These are phyloP conservation scores for Fusarium lyarnte DNA, from an alignment of 2,329 filamentous ascomycete genomes.

Conservation along the genomic window DNA sequence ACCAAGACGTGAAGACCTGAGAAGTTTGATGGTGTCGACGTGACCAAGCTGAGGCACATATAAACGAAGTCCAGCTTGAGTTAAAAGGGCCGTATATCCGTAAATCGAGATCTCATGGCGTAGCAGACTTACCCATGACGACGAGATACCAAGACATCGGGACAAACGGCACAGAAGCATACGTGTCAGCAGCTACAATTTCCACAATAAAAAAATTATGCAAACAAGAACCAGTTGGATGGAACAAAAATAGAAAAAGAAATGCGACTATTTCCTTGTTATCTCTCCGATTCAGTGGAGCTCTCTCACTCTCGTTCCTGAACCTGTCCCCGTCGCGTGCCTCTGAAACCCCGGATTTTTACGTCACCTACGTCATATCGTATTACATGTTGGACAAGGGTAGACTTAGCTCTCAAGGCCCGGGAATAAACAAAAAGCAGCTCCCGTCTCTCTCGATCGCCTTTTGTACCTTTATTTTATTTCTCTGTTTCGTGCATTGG, in stretches of 20 bases:
- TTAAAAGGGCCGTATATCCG: neutral
- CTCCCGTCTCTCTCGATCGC: neutral
- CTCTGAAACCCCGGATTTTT: constrained; percentile 24
- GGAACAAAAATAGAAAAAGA: constrained; percentile 9
- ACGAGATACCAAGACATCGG: constrained; percentile 16
- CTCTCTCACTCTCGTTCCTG: constrained; percentile 1
- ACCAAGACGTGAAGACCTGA: neutral
- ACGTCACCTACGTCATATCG: constrained; percentile 30
- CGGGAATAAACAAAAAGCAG: constrained; percentile 17
- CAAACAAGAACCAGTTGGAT: neutral
- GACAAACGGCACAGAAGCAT: constrained; percentile 2
- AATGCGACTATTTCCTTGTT: constrained; percentile 21
- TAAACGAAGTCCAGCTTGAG: neutral
- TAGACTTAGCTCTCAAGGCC: neutral
- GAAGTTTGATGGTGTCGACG: neutral
- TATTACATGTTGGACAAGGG: constrained; percentile 3
- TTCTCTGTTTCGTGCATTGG: too few species aligned
- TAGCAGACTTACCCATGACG: constrained; percentile 13
- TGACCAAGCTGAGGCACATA: neutral
- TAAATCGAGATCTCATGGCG: constrained; percentile 3
- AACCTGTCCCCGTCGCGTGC: constrained; percentile 24
- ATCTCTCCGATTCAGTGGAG: constrained; percentile 17
- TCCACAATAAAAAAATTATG: neutral
- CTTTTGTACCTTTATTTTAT: neutral
- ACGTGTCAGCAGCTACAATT: neutral